Conservation (phyloP, 2,329 filamentous ascomycete species). For the Cordyceps farinosa region DNA sequence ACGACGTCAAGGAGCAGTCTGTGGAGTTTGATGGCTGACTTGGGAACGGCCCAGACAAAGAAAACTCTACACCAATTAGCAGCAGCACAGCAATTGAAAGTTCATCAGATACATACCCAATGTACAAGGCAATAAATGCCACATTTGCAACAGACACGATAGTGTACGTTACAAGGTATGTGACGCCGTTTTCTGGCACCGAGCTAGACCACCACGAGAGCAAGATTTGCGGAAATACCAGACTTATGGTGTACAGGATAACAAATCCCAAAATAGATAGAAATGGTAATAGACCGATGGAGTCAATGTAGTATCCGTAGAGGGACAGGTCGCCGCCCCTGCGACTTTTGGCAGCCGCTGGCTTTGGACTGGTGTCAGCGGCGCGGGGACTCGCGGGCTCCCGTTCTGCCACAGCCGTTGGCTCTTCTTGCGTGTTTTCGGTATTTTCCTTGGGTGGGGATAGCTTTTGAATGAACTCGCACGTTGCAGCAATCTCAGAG, state of each 20-base stretch:
- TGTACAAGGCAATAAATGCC: slow-evolving; percentile 18
- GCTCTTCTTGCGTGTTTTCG: not conserved
- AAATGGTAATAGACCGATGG: slow-evolving; percentile 9
- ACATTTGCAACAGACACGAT: slow-evolving; percentile 4
- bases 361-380: not conserved
- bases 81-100: not conserved
- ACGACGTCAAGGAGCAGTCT: slow-evolving; percentile 27
- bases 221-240: slow-evolving; percentile 10
- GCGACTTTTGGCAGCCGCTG: slow-evolving; percentile 7
- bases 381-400: not conserved
- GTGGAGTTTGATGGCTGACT: slow-evolving; percentile 8
- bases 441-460: not conserved
- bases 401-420: not conserved
- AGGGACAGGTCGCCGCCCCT: slow-evolving; percentile 1
- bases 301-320: slow-evolving; percentile 4
- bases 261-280: not conserved
- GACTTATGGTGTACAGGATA: slow-evolving; percentile 4
- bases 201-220: slow-evolving; percentile 14
- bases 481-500: slow-evolving; percentile 27
- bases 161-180: slow-evolving; percentile 1
- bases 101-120: slow-evolving; percentile 2
- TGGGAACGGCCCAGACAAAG: slow-evolving; percentile 11
- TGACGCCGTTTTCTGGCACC: not conserved
- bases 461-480: slow-evolving; percentile 24
- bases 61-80: not conserved